Evolutionary conservation across 1,139 yeast species (phyloP).

Genomic region (Saccharomyces pastorianus): DNA sequence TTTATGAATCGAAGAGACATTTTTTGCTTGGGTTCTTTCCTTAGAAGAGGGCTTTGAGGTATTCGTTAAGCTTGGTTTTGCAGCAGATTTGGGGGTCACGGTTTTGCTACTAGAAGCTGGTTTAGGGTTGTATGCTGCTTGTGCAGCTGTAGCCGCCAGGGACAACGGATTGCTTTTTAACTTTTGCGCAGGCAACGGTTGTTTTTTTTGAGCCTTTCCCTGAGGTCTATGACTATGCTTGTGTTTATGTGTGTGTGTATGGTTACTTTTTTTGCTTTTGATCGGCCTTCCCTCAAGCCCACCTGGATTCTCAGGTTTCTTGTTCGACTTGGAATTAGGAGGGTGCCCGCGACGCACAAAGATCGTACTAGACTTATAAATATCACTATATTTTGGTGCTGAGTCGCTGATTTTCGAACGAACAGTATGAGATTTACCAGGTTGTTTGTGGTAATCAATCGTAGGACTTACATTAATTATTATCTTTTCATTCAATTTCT

Average conservation of each 20-base stretch:
- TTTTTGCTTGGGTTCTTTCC: background rate
- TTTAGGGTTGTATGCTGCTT: constrained; percentile 32
- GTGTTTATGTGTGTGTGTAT: background rate
- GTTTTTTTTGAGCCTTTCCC: constrained; percentile 23
- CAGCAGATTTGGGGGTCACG: constrained; percentile 8
- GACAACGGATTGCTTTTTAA: constrained; percentile 20
- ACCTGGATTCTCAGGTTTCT: constrained; percentile 46
- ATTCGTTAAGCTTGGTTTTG: background rate
- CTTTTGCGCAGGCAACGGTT: constrained; percentile 31
- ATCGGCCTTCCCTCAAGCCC: background rate
- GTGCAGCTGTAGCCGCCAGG: constrained; percentile 34
- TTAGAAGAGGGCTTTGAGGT: background rate
- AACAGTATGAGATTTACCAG: constrained; percentile 71
- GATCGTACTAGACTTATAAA: constrained; percentile 83
- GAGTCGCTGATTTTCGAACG: constrained; percentile 55
- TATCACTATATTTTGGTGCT: constrained; percentile 59
- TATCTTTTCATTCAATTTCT: constrained; percentile 51
- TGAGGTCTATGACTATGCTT: background rate
- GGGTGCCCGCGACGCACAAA: constrained; percentile 77
- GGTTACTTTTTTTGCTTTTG: background rate
- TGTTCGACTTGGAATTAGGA: constrained; percentile 57
- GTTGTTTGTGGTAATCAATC: constrained; percentile 80
- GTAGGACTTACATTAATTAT: constrained; percentile 62
- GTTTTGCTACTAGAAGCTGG: constrained; percentile 6
- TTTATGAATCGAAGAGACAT: background rate